These are phyloP conservation scores for Falciphora oryzae DNA, from an alignment of 2,329 filamentous ascomycete genomes.

Conservation along the genomic window DNA sequence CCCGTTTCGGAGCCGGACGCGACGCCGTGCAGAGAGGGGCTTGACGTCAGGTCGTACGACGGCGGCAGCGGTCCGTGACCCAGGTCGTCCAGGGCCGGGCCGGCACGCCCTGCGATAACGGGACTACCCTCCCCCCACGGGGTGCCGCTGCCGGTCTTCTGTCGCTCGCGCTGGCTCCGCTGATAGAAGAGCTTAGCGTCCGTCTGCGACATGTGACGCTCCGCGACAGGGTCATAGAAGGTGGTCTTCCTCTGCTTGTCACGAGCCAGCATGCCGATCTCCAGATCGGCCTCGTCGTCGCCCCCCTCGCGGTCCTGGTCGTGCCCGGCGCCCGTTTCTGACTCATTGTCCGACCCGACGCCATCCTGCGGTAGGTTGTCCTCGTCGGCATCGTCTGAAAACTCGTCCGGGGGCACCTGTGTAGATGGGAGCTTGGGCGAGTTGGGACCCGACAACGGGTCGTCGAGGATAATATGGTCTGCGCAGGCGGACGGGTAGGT, in stretches of 20 bases:
- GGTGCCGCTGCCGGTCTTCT: constrained; percentile 29
- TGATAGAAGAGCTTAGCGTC: constrained; percentile 97
- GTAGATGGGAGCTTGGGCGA: constrained; percentile 27
- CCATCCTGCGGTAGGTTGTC: constrained; percentile 25
- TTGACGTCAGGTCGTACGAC: constrained; percentile 12
- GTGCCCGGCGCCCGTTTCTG: constrained; percentile 11
- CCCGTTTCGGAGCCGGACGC: constrained; percentile 2
- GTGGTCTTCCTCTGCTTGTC: constrained; percentile 67
- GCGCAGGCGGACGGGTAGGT: neutral
- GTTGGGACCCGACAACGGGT: constrained; percentile 27
- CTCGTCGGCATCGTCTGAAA: constrained; percentile 33
- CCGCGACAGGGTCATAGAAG: constrained; percentile 88
- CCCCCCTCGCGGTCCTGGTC: neutral
- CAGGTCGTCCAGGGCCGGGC: constrained; percentile 7
- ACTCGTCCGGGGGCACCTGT: constrained; percentile 25
- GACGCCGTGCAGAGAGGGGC: constrained; percentile 11
- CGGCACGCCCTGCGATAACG: constrained; percentile 23
- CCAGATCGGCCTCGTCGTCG: constrained; percentile 22
- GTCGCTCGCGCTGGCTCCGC: constrained; percentile 64
- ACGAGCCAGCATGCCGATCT: constrained; percentile 54
- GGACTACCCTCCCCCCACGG: constrained; percentile 40
- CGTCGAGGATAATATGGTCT: constrained; percentile 22
- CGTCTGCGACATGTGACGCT: constrained; percentile 89
- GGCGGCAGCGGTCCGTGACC: constrained; percentile 9
- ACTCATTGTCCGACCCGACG: constrained; percentile 26